These are phyloP conservation scores for Aspergillus hiratsukae DNA, from an alignment of 2,329 filamentous ascomycete genomes.

Conservation along the genomic window DNA sequence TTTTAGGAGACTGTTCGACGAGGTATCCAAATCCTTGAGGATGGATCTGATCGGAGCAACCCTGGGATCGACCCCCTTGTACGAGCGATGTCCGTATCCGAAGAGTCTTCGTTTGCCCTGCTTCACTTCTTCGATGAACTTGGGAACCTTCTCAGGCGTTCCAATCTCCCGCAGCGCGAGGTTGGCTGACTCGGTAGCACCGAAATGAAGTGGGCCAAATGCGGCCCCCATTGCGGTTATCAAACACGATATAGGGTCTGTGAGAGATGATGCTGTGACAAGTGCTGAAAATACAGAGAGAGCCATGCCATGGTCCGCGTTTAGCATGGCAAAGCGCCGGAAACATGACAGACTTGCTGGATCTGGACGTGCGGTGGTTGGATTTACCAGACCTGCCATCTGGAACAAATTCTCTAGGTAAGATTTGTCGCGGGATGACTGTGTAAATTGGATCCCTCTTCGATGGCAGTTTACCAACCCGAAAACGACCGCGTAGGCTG, in stretches of 20 bases:
- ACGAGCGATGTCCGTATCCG: slow-evolving; percentile 30
- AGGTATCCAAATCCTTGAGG: slow-evolving; percentile 17
- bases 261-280: slow-evolving; percentile 53
- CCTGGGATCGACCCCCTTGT: slow-evolving; percentile 27
- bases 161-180: slow-evolving; percentile 28
- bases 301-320: slow-evolving; percentile 58
- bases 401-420: slow-evolving; percentile 55
- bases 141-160: slow-evolving; percentile 22
- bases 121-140: slow-evolving; percentile 27
- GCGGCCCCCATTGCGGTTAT: slow-evolving; percentile 52
- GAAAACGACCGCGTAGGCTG: slow-evolving; percentile 23
- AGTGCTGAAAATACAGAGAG: slow-evolving; percentile 54
- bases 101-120: slow-evolving; percentile 23
- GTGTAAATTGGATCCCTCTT: slow-evolving; percentile 12
- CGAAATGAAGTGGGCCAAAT: slow-evolving; percentile 56
- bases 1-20: slow-evolving; percentile 17
- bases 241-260: slow-evolving; percentile 52
- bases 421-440: slow-evolving; percentile 36
- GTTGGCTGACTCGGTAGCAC: slow-evolving; percentile 56
- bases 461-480: slow-evolving; percentile 25
- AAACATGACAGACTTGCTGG: slow-evolving; percentile 44
- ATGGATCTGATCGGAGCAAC: slow-evolving; percentile 22
- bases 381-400: slow-evolving; percentile 51
- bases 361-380: slow-evolving; percentile 46
- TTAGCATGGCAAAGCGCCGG: slow-evolving; percentile 53